Evolutionary conservation across 2,329 filamentous ascomycete genomes (phyloP).

Genomic region (Eutypa lata): DNA sequence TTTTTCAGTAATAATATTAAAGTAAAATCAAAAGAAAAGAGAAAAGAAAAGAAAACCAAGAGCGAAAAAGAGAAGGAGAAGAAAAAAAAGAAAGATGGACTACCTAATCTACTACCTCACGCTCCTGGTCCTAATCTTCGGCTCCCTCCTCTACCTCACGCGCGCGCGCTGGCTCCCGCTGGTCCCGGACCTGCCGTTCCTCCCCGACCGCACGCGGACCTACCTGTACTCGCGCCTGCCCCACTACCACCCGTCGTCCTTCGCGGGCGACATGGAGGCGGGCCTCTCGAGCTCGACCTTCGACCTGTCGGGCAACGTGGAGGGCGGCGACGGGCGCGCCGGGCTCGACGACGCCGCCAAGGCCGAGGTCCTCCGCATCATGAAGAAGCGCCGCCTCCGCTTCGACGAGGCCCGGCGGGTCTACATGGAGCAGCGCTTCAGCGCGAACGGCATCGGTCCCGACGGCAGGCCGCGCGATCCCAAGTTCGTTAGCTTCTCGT

Average conservation of each 20-base stretch:
- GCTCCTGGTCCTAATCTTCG: constrained; percentile 67
- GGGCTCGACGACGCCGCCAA: constrained; percentile 82
- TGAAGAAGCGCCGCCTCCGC: constrained; percentile 77
- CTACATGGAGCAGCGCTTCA: constrained; percentile 83
- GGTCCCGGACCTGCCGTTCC: constrained; percentile 54
- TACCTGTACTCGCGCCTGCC: constrained; percentile 78
- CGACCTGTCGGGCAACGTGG: constrained; percentile 77
- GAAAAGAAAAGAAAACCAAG: neutral
- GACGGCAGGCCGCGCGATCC: constrained; percentile 88
- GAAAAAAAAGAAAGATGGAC: constrained; percentile 52
- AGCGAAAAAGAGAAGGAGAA: neutral
- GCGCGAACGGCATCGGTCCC: constrained; percentile 80
- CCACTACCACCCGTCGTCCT: constrained; percentile 57
- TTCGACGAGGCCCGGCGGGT: constrained; percentile 90
- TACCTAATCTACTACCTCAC: constrained; percentile 78
- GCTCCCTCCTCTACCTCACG: constrained; percentile 77
- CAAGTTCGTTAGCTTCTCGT: constrained; percentile 93
- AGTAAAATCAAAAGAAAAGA: too few species aligned
- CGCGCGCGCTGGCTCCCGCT: constrained; percentile 72
- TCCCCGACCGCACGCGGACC: constrained; percentile 47
- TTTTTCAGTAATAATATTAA: too few species aligned
- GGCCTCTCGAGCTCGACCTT: constrained; percentile 83
- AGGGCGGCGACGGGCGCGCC: constrained; percentile 70
- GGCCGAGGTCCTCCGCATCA: constrained; percentile 79
- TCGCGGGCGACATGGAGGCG: constrained; percentile 81